Percentiles rank a stretch among this genome's conserved stretches.
Evolutionary conservation across 108 stramenopile genomes (phyloP).

Genomic region (Fistulifera solaris): DNA sequence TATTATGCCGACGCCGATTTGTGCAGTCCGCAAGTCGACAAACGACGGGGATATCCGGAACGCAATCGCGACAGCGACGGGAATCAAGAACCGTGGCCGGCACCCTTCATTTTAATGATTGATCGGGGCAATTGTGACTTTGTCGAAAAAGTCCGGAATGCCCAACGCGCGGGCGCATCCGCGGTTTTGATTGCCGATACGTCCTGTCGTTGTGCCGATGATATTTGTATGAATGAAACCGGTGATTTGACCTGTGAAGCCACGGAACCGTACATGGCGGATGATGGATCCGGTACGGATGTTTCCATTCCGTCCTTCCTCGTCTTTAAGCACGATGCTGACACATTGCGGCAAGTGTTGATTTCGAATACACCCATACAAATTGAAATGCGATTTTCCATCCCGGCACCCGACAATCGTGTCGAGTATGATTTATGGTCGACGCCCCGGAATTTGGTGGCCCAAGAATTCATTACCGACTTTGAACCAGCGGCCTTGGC

Average conservation of each 20-base stretch:
- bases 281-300: constrained; percentile 90
- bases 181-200: constrained; percentile 90
- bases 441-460: constrained; percentile 54
- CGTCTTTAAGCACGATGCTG: constrained; percentile 79
- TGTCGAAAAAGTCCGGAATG: constrained; percentile 84
- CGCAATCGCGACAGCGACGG: constrained; percentile 34
- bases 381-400: constrained; percentile 73
- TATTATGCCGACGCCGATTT: constrained; percentile 65
- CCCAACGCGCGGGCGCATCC: constrained; percentile 85
- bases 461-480: constrained; percentile 47
- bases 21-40: constrained; percentile 38
- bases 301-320: constrained; percentile 88
- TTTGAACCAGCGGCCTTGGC: constrained; percentile 65
- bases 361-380: constrained; percentile 36
- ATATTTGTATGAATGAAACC: constrained; percentile 5
- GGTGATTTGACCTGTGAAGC: constrained; percentile 29
- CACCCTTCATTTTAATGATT: constrained; percentile 89
- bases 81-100: constrained; percentile 43
- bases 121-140: constrained; percentile 88
- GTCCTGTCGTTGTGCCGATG: constrained; percentile 67
- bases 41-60: constrained; percentile 45
- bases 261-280: constrained; percentile 93
- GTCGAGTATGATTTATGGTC: constrained; percentile 91
- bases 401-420: constrained; percentile 78
- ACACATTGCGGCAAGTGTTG: constrained; percentile 51